phyloP scores from a whole-genome alignment of 352 stramenopile species.

The Phytophthora agathidicida region DNA sequence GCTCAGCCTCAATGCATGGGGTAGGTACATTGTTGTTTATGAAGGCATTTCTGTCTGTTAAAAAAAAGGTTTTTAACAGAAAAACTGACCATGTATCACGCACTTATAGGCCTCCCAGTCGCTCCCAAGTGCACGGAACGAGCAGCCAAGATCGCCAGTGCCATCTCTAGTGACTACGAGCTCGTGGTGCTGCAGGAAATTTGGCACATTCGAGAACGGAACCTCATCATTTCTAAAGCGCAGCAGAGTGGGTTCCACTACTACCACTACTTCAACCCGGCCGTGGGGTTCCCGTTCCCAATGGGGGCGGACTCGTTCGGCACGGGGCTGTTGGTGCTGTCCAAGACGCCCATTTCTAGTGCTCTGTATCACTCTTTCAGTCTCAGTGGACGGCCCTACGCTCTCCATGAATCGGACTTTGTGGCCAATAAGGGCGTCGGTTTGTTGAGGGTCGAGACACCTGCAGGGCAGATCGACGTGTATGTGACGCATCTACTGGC shows the following conservation, averaged over 20 bases:
- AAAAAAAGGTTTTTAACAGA: conserved; percentile 16
- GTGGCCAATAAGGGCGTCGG: conserved; percentile 83
- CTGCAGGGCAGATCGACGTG: conserved; percentile 65
- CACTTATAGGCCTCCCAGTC: conserved; percentile 57
- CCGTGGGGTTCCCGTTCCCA: conserved; percentile 77
- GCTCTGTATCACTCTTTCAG: conserved; percentile 81
- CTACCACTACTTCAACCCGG: conserved; percentile 87
- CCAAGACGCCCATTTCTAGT: conserved; percentile 64
- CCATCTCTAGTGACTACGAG: conserved; percentile 69
- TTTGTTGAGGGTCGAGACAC: conserved; percentile 65
- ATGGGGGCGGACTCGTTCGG: conserved; percentile 76
- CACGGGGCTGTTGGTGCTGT: conserved; percentile 78
- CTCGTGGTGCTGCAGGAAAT: conserved; percentile 88
- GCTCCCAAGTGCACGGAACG: conserved; percentile 74
- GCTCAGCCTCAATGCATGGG: conserved; percentile 81
- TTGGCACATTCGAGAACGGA: conserved; percentile 81
- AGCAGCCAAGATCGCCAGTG: conserved; percentile 65
- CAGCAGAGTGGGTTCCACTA: conserved; percentile 67
- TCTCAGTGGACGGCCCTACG: conserved; percentile 78
- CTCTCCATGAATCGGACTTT: conserved; percentile 82
- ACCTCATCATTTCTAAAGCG: conserved; percentile 68
- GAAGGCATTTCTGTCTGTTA: too few relatives aligned
- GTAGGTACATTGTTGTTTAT: too few relatives aligned
- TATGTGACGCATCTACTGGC: conserved; percentile 82
- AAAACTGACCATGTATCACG: conserved; percentile 2